A percentile compares a stretch with the other conserved stretches of the same genome.
These are phyloP conservation scores for Paramecium sexaurelia DNA, from an alignment of 73 alveolate genomes.

Conservation along the genomic window DNA sequence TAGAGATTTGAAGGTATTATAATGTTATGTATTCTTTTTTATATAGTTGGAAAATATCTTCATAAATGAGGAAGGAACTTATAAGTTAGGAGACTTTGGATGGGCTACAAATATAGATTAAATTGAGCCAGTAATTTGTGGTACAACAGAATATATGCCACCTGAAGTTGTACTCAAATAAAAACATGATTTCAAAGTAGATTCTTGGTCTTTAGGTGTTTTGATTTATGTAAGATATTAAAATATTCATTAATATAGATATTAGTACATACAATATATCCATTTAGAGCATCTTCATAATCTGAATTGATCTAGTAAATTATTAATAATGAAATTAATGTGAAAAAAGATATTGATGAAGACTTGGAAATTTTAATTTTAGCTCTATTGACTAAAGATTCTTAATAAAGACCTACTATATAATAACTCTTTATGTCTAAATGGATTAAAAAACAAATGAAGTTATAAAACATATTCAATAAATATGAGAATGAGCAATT, in stretches of 20 bases:
- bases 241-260: not conserved
- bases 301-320: not conserved
- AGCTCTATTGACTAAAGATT: not conserved
- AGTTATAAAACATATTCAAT: not conserved
- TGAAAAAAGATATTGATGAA: not conserved
- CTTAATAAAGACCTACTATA: not conserved
- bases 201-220: constrained; percentile 83
- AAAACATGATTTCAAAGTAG: constrained; percentile 73
- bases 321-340: too few species aligned
- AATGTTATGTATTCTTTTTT: not conserved
- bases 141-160: constrained; percentile 56
- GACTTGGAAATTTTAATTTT: not conserved
- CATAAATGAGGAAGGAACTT: constrained; percentile 52
- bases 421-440: not conserved
- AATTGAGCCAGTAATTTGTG: not conserved
- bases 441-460: not conserved
- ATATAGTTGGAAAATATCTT: constrained; percentile 58
- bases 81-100: constrained; percentile 59
- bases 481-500: not conserved
- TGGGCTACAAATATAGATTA: not conserved
- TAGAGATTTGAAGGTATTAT: constrained; percentile 50
- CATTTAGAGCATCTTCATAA: constrained; percentile 59
- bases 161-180: constrained; percentile 79
- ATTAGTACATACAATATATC: constrained; percentile 77
- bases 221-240: constrained; percentile 62